Percentiles rank a stretch among this genome's conserved stretches.
phyloP scores from a whole-genome alignment of 257 asterid species.

The Verbascum thapsus region DNA sequence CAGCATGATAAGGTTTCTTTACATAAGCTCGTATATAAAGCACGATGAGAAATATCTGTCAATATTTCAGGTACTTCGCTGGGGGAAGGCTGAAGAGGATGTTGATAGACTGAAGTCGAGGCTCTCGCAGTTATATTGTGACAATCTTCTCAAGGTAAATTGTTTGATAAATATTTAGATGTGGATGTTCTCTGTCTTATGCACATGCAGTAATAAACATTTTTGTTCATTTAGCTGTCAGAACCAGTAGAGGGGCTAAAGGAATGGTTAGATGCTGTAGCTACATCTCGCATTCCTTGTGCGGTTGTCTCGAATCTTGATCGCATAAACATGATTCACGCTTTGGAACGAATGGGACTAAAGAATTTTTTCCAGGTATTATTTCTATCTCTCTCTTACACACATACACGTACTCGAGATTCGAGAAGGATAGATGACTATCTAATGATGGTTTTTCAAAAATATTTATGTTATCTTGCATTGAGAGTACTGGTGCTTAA shows the following conservation, averaged over 20 bases:
- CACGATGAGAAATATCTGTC: conserved; percentile 11
- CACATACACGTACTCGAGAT: no score
- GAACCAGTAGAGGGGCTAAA: conserved; percentile 82
- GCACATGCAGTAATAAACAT: conserved; percentile 21
- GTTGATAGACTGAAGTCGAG: conserved; percentile 68
- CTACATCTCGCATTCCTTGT: conserved; percentile 91
- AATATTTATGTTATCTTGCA: not conserved
- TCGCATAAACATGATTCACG: conserved; percentile 72
- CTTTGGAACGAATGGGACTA: conserved; percentile 80
- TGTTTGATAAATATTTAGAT: conserved; percentile 3
- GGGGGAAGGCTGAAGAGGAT: conserved; percentile 64
- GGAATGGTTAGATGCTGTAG: conserved; percentile 93
- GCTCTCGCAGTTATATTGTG: conserved; percentile 71
- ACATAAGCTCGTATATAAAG: not conserved
- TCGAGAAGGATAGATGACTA: not conserved
- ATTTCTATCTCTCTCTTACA: conserved; percentile 22
- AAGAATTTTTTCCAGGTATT: conserved; percentile 79
- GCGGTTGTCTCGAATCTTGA: conserved; percentile 94
- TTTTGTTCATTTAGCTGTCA: conserved; percentile 52
- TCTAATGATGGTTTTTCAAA: not conserved
- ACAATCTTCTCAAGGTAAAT: conserved; percentile 64
- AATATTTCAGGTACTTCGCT: conserved; percentile 57
- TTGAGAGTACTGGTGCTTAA: not conserved
- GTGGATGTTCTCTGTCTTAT: conserved; percentile 23
- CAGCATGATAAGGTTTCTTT: conserved; percentile 8